Evolutionary conservation across 164 flowering plant species (phyloP).

Genomic region (Protea cynaroides): DNA sequence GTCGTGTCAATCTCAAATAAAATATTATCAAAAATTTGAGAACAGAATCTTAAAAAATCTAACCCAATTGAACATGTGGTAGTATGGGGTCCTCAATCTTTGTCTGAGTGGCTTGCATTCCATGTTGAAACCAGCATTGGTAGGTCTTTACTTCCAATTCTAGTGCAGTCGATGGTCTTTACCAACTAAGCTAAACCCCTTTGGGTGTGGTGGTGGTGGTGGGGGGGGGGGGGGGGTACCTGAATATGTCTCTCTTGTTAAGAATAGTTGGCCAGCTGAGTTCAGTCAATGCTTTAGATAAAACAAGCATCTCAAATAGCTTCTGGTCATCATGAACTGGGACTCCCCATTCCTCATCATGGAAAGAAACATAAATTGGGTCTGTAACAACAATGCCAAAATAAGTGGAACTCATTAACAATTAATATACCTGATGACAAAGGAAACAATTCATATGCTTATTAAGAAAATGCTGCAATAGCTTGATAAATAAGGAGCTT

Average conservation of each 20-base stretch:
- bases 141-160: not conserved
- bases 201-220: no score
- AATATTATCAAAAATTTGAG: no score
- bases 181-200: no score
- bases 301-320: conserved; percentile 41
- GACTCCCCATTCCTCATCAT: conserved; percentile 58
- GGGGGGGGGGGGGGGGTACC: no score
- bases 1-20: no score
- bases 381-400: conserved; percentile 31
- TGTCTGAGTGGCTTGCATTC: no score
- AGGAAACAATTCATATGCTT: not conserved
- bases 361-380: conserved; percentile 45
- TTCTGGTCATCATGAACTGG: conserved; percentile 50
- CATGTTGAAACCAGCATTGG: no score
- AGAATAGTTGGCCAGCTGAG: no score
- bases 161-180: not conserved
- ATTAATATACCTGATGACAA: not conserved
- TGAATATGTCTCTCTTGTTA: conserved; percentile 37
- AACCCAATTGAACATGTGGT: no score
- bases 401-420: not conserved
- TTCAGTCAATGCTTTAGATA: conserved; percentile 50
- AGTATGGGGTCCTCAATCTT: no score
- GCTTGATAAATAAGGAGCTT: not conserved
- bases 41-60: no score
- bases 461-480: not conserved